Conservation (phyloP, 495 filamentous ascomycete genomes). For the Aspergillus indologenus region DNA sequence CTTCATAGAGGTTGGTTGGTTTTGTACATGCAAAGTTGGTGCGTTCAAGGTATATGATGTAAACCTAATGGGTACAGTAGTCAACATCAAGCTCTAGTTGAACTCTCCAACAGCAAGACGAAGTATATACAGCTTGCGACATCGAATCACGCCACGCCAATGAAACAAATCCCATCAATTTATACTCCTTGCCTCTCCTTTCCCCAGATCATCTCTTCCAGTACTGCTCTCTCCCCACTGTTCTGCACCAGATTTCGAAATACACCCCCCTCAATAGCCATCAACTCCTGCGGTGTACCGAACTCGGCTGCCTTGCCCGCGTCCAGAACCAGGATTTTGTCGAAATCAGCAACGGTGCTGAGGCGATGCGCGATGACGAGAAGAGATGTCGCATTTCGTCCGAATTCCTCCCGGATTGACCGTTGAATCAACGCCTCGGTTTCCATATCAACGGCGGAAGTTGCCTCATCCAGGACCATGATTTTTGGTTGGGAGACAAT, state of each 20-base stretch:
- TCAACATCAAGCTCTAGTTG: too few relatives aligned
- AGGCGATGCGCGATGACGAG: conserved; percentile 88
- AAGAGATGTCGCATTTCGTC: conserved; percentile 62
- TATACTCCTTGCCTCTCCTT: background rate
- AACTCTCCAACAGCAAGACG: too few relatives aligned
- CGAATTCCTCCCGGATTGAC: conserved; percentile 76
- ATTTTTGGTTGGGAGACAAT: conserved; percentile 78
- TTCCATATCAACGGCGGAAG: conserved; percentile 82
- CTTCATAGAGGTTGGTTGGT: too few relatives aligned
- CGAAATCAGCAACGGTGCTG: conserved; percentile 83
- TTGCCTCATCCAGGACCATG: conserved; percentile 89
- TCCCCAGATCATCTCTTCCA: conserved; percentile 53
- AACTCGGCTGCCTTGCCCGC: conserved; percentile 73
- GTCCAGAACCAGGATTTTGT: conserved; percentile 77
- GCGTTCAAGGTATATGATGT: too few relatives aligned
- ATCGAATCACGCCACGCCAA: background rate
- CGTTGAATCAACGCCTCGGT: conserved; percentile 81
- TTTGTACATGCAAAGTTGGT: too few relatives aligned
- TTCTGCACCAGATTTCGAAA: conserved; percentile 73
- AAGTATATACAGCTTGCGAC: background rate
- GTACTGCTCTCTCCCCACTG: conserved; percentile 64
- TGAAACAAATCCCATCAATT: background rate
- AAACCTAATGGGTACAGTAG: too few relatives aligned
- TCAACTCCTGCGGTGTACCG: conserved; percentile 65
- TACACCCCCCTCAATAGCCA: conserved; percentile 53